Base-by-base conservation (phyloP, 345 rosid species). In the Populus tremula region DNA sequence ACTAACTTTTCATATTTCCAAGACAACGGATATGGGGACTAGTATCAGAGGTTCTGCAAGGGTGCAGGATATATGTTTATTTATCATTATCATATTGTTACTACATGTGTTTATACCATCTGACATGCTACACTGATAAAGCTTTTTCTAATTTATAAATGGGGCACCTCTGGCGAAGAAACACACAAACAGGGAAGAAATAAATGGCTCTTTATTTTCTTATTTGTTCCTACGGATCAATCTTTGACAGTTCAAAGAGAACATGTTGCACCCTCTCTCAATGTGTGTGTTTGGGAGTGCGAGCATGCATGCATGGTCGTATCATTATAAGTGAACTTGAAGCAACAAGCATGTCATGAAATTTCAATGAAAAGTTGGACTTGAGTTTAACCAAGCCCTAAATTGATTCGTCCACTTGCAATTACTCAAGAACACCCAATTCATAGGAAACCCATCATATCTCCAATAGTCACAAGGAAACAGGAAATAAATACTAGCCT, bases 401-500 rank as follows among this genome's bases (percentile, higher is more conserved):
- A 54, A 54, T 54, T 20, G 25, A 2, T 54, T 20, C 1, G 27
- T 54, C n/a, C 62, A 8, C 27, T 54, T 9, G 10, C 45, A 41
- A 41, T 41, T 10, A 41, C 45, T 41, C 13, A 41, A 41, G 45
- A 41, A 10, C 45, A 41, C 45, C 45, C 45, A 41, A 41, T 41
- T 56, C 27, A 21, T 56, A 56, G 62, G 23, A 21, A 56, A 56
- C 10, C 62, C 62, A 56, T 56, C 62, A 64, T 64, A 31, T 31
- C 33, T 27, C 39, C 38, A 64, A 7, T 64, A 14, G 5, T 64
- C 39, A 76, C 8, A 61, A 23, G 6, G 65, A 47, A 78, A 27
- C n/a, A 27, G 36, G 23, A 35, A 63, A 5, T 43, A 62, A 79
- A n/a, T 56, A 78, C 85, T 85, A 88, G 87, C 99, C 99, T 96